Evolutionary conservation across 352 stramenopile species (phyloP), one percentile per base, ranked within the genome.

Genomic region (Phytophthora cryptogea): DNA sequence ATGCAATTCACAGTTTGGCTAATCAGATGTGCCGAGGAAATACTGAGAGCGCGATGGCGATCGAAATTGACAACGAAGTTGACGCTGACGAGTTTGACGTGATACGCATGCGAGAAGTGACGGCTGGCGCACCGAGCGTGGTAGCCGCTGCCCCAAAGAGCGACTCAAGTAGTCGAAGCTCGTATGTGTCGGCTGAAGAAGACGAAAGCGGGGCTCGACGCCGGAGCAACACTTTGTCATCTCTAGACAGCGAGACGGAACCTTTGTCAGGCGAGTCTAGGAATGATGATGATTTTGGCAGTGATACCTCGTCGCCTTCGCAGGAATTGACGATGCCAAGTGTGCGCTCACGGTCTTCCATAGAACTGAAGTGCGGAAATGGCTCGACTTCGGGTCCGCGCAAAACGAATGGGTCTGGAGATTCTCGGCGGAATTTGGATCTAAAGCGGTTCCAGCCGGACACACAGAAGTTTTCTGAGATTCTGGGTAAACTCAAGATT

Each of bases 41-140:
- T 45, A 77, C 79, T 14, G 83, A 86, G 28, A 90, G 75, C 28
- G 86, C 86, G 1, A 77, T 95, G 46, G 83, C 83, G 8, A 93
- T 95, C 55, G 86, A 95, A 35, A 93, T 95, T 53, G 86, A 95
- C 64, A 95, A 95, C 54, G 86, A 95, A 79, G 83, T 92, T 10
- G 86, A 95, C 33, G 63, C 80, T 3, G 81, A 87, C 30, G 78
- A 90, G 43, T 88, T 92, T 66, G 79, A 92, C 31, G 54, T 92
- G 60, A 73, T 77, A 49, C 67, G 67, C 10, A 78, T 85, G 51
- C 55, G 54, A 50, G 64, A 71, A 57, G 44, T 68, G 7, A 68
- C 58, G 8, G 32, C 42, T 54, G 51, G 55, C 4, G 16, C 40
- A 16, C 55, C 61, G 27, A 70, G 16, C 26, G 39, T 60, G 6